A percentile compares a stretch with the other conserved stretches of the same genome.
Evolutionary conservation across 2,329 filamentous ascomycete genomes (phyloP).

Genomic region (Xylariales sp.): DNA sequence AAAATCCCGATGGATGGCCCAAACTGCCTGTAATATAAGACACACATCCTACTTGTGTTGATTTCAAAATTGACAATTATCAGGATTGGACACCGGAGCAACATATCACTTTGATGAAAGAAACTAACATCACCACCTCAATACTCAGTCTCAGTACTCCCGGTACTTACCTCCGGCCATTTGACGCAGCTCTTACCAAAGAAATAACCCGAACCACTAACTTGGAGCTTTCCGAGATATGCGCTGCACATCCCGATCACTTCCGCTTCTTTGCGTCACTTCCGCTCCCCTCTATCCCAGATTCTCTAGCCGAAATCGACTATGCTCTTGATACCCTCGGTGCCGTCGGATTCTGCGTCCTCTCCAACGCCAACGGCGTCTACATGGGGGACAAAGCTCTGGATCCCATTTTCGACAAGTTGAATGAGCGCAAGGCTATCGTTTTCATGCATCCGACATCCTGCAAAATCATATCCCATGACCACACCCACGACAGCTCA

Average conservation of each 20-base stretch:
- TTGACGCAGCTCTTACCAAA: background rate
- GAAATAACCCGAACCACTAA: conserved; percentile 1
- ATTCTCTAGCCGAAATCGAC: conserved; percentile 2
- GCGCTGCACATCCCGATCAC: conserved; percentile 2
- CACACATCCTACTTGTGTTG: background rate
- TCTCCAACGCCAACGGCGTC: conserved; percentile 2
- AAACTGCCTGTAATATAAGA: background rate
- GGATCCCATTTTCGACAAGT: conserved; percentile 2
- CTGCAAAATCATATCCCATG: background rate
- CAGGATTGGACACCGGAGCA: conserved; percentile 4
- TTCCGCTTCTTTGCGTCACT: conserved; percentile 3
- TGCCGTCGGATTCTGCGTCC: conserved; percentile 1
- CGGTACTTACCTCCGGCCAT: conserved; percentile 1
- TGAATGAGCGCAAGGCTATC: background rate
- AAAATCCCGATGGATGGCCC: conserved; percentile 4
- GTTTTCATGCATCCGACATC: conserved; percentile 2
- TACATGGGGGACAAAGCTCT: conserved; percentile 3
- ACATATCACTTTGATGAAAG: conserved; percentile 3
- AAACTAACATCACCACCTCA: conserved; percentile 3
- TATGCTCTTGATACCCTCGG: conserved; percentile 1
- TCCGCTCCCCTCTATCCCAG: background rate
- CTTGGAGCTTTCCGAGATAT: conserved; percentile 1
- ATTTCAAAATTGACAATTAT: background rate
- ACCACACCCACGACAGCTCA: background rate
- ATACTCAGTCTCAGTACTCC: conserved; percentile 4